phyloP scores from a whole-genome alignment of 192 early-diverging fungal genomes.

The Coemansia furcata region DNA sequence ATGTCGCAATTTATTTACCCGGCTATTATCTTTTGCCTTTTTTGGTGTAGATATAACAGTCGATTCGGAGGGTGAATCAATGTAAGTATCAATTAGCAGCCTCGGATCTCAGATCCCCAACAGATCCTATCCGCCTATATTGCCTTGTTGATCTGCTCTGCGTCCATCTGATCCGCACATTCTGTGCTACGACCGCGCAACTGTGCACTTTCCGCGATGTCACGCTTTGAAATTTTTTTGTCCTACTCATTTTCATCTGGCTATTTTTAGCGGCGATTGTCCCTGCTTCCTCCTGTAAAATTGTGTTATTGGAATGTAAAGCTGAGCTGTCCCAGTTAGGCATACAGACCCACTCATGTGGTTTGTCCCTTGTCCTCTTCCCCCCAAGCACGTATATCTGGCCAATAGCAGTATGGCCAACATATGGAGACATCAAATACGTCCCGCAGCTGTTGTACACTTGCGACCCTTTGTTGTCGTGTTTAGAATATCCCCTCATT shows the following conservation, averaged over 20 bases:
- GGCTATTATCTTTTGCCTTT: background rate
- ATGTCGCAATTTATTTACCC: constrained; percentile 6
- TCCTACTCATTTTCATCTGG: background rate
- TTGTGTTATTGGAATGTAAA: background rate
- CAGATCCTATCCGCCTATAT: background rate
- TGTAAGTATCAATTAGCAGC: constrained; percentile 51
- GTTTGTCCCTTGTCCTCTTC: background rate
- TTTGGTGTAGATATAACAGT: constrained; percentile 56
- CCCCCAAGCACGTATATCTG: background rate
- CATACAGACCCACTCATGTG: background rate
- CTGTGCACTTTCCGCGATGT: background rate
- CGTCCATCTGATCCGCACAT: background rate
- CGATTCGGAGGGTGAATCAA: constrained; percentile 67
- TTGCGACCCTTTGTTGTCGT: background rate
- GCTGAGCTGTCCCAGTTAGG: background rate
- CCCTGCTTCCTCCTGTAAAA: background rate
- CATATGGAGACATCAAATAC: background rate
- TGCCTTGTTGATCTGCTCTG: background rate
- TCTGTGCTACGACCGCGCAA: background rate
- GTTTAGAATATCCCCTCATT: background rate
- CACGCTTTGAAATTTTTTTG: background rate
- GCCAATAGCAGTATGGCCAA: background rate
- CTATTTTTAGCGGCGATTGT: background rate
- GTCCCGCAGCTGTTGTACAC: background rate
- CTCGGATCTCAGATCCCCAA: background rate